Evolutionary conservation across 352 stramenopile genomes (phyloP).

Genomic region (Pythium sp.): DNA sequence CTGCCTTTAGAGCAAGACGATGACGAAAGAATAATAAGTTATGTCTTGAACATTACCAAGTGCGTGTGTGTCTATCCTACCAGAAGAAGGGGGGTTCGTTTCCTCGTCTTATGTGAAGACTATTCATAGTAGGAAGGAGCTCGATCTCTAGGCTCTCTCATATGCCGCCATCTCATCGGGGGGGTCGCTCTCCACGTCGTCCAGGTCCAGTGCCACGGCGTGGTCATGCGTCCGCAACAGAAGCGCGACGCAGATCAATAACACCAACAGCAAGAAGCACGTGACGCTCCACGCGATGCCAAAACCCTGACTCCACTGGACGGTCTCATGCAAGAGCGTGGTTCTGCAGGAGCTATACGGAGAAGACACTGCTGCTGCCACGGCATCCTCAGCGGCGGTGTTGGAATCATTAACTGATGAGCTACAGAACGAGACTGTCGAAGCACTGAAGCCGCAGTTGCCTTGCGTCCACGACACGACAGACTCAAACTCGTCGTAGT

Average conservation of each 20-base stretch:
- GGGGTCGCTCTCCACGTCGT: conserved; percentile 10
- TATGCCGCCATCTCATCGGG: conserved; percentile 22
- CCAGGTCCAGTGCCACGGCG: conserved; percentile 12
- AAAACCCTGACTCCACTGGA: conserved; percentile 9
- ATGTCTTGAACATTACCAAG: background rate
- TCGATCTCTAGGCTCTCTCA: conserved; percentile 23
- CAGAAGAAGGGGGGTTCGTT: background rate
- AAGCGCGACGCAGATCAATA: conserved; percentile 4
- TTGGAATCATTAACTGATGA: background rate
- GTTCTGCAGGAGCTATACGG: conserved; percentile 14
- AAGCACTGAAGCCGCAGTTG: conserved; percentile 10
- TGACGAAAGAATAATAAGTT: conserved; percentile 4
- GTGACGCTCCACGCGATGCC: conserved; percentile 15
- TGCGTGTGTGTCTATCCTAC: background rate
- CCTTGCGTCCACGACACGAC: conserved; percentile 4
- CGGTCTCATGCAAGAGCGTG: conserved; percentile 2
- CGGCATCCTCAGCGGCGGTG: too few species aligned
- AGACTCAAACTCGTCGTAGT: background rate
- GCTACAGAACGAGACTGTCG: conserved; percentile 9
- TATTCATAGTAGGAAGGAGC: conserved; percentile 8
- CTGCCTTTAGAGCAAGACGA: conserved; percentile 11
- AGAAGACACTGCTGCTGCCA: background rate
- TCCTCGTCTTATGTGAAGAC: background rate
- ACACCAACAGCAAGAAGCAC: conserved; percentile 11
- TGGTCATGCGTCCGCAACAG: conserved; percentile 6